A percentile compares a stretch with the other conserved stretches of the same genome.
Evolutionary conservation across 306 rosid species (phyloP).

Genomic region (Cucumis cinereus): DNA sequence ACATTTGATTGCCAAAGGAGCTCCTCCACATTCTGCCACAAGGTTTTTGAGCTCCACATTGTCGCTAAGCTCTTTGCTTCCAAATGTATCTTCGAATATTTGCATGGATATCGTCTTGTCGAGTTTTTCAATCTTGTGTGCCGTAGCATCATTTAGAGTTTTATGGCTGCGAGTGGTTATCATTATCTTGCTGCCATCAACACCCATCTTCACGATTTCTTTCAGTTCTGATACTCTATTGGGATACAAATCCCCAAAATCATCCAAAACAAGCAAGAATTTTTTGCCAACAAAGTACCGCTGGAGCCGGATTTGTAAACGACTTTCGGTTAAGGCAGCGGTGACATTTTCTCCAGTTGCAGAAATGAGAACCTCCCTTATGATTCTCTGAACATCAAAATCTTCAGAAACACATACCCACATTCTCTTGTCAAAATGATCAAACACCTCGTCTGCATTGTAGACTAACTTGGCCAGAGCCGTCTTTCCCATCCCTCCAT

Average conservation of each 20-base stretch:
- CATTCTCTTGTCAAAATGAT: conserved; percentile 1
- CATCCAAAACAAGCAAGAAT: conserved; percentile 22
- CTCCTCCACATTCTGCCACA: conserved; percentile 11
- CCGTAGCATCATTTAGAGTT: neutral
- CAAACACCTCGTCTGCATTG: neutral
- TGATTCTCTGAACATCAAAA: conserved; percentile 4
- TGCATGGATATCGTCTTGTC: neutral
- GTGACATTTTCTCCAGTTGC: neutral
- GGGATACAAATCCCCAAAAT: conserved; percentile 13
- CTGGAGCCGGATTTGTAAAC: neutral
- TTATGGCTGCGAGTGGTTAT: conserved; percentile 13
- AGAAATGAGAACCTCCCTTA: conserved; percentile 4
- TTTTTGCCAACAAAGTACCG: conserved; percentile 10
- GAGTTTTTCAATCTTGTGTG: neutral
- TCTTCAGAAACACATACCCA: conserved; percentile 11
- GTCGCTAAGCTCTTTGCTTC: too few species aligned
- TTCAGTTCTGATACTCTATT: conserved; percentile 10
- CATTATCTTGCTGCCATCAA: conserved; percentile 13
- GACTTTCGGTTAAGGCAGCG: neutral
- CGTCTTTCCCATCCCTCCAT: conserved; percentile 11
- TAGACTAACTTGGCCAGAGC: conserved; percentile 3
- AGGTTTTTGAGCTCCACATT: neutral
- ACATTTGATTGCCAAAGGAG: conserved; percentile 7
- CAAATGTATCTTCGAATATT: neutral
- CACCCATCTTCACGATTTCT: conserved; percentile 4